Evolutionary conservation across 1,139 yeast species (phyloP).

Genomic region (Geotrichum reessii): DNA sequence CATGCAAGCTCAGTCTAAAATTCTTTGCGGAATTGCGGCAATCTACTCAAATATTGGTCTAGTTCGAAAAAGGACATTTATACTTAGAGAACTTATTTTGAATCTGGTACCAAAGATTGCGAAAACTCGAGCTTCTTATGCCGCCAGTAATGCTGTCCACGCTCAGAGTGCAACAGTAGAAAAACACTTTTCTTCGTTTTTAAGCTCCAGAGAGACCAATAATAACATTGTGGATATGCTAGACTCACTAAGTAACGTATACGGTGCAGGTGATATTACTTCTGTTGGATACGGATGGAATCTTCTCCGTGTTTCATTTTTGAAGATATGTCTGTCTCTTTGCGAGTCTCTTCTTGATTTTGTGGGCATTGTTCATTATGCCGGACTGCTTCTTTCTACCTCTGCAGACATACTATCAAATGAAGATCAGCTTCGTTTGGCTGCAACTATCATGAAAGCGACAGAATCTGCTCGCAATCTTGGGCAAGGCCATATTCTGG

Average conservation of each 20-base stretch:
- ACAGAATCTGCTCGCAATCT: constrained; percentile 29
- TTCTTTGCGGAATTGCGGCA: constrained; percentile 62
- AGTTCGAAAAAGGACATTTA: constrained; percentile 62
- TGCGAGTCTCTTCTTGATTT: constrained; percentile 50
- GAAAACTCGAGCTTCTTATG: constrained; percentile 23
- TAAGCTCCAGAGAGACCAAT: constrained; percentile 23
- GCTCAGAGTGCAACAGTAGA: constrained; percentile 7
- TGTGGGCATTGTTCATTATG: constrained; percentile 44
- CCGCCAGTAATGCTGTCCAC: constrained; percentile 25
- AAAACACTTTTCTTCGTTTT: constrained; percentile 14
- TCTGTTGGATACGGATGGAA: constrained; percentile 47
- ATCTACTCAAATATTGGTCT: constrained; percentile 59
- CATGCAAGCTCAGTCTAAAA: constrained; percentile 35
- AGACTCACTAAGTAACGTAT: constrained; percentile 30
- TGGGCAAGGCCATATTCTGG: constrained; percentile 31
- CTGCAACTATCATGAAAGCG: constrained; percentile 30
- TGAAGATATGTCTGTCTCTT: constrained; percentile 51
- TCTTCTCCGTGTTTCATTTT: constrained; percentile 51
- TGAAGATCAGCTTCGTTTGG: constrained; percentile 44
- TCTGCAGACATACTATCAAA: constrained; percentile 46
- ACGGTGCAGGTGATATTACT: constrained; percentile 31
- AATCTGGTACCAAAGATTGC: constrained; percentile 46
- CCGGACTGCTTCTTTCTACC: constrained; percentile 50
- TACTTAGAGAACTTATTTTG: constrained; percentile 55
- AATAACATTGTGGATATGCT: constrained; percentile 27